phyloP scores from a whole-genome alignment of 148 eudicot species.

The Cornus controversa region DNA sequence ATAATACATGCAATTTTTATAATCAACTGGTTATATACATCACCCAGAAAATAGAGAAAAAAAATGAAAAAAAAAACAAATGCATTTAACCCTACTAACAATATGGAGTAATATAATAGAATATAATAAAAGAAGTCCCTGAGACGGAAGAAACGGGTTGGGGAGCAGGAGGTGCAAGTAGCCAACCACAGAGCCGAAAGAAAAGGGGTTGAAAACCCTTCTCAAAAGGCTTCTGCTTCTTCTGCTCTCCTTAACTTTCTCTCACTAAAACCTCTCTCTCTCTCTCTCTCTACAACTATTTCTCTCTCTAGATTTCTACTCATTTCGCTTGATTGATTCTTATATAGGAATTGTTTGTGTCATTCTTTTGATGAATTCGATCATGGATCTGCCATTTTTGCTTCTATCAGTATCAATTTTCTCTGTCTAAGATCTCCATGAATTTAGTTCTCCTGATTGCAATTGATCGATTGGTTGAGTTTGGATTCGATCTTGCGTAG shows the following conservation, averaged over 20 bases:
- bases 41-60: too few species aligned
- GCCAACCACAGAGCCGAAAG: not conserved
- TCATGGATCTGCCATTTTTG: slow-evolving; percentile 8
- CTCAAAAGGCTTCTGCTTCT: not conserved
- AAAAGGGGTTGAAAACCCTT: not conserved
- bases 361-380: not conserved
- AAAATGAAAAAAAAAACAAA: too few species aligned
- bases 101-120: too few species aligned
- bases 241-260: not conserved
- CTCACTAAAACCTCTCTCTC: not conserved
- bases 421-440: not conserved
- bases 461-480: not conserved
- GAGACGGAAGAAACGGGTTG: not conserved
- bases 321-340: not conserved
- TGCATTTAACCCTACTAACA: too few species aligned
- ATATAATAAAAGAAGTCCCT: not conserved
- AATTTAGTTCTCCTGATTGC: not conserved
- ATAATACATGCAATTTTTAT: too few species aligned
- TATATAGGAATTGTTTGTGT: not conserved
- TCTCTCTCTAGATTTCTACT: not conserved
- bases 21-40: too few species aligned
- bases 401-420: not conserved
- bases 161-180: not conserved
- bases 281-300: too few species aligned
- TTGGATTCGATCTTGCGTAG: not conserved